phyloP scores from a whole-genome alignment of 192 early-diverging fungal genomes.

The Coemansia sp. region DNA sequence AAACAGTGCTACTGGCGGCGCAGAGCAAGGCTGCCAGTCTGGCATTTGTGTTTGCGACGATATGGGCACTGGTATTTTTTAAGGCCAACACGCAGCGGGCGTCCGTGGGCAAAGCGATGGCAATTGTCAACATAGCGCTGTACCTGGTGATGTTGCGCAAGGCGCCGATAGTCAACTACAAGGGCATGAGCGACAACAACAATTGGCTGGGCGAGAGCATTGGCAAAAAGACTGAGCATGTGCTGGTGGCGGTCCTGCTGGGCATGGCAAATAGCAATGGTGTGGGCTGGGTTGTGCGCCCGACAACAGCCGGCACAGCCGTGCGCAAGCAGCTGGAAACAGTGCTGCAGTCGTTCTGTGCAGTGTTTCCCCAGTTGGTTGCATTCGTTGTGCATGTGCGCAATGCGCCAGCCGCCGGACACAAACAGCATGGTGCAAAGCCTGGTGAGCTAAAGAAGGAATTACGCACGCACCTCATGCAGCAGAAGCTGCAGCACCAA shows the following conservation, averaged over 20 bases:
- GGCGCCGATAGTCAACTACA: slow-evolving; percentile 48
- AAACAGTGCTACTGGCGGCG: slow-evolving; percentile 19
- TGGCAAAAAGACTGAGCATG: slow-evolving; percentile 46
- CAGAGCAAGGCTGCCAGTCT: slow-evolving; percentile 49
- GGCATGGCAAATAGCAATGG: slow-evolving; percentile 40
- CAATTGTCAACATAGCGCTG: slow-evolving; percentile 49
- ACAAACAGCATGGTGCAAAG: slow-evolving; percentile 56
- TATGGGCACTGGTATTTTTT: slow-evolving; percentile 54
- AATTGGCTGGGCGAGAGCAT: slow-evolving; percentile 39
- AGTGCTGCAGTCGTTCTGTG: slow-evolving; percentile 59
- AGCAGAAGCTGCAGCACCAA: slow-evolving; percentile 57
- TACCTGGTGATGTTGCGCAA: slow-evolving; percentile 52
- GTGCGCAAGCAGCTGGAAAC: slow-evolving; percentile 22
- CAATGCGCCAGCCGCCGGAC: slow-evolving; percentile 11
- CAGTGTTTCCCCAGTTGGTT: slow-evolving; percentile 61
- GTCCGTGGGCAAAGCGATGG: slow-evolving; percentile 52
- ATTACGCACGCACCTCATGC: slow-evolving; percentile 61
- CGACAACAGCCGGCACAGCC: slow-evolving; percentile 22
- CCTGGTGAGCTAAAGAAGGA: slow-evolving; percentile 57
- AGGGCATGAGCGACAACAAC: slow-evolving; percentile 3
- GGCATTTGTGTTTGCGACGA: slow-evolving; percentile 44
- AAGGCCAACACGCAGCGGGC: slow-evolving; percentile 52
- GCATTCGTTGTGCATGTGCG: slow-evolving; percentile 54
- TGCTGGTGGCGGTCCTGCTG: slow-evolving; percentile 36
- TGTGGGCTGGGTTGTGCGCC: slow-evolving; percentile 48